Percentiles rank a stretch among this genome's conserved stretches.
Conservation (phyloP, 2,329 filamentous ascomycete species). For the Xylariaceae sp. region DNA sequence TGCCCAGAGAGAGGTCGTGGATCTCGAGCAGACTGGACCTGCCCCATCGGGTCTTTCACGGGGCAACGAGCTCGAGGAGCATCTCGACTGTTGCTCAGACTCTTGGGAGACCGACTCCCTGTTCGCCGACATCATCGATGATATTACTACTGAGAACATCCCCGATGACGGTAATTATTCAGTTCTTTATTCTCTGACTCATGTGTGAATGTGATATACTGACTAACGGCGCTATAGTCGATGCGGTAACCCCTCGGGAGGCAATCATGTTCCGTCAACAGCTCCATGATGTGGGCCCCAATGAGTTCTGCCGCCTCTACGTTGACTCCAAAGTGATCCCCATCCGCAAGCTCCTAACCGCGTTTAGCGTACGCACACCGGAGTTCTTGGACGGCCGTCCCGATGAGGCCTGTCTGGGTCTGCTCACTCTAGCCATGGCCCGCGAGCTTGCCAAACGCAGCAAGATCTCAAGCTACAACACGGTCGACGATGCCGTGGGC, state of each 20-base stretch:
- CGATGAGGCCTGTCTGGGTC: constrained; percentile 70
- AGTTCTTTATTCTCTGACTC: constrained; percentile 12
- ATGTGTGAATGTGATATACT: constrained; percentile 7
- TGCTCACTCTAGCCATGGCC: constrained; percentile 71
- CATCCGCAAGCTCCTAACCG: constrained; percentile 78
- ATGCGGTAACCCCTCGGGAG: constrained; percentile 51
- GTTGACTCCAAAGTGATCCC: constrained; percentile 64
- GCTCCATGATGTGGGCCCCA: constrained; percentile 70
- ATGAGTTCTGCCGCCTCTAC: constrained; percentile 68
- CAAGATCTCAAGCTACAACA: constrained; percentile 76
- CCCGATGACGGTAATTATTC: constrained; percentile 30
- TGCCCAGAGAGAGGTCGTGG: constrained; percentile 9
- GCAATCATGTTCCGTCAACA: constrained; percentile 62
- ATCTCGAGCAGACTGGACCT: constrained; percentile 18
- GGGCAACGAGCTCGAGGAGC: constrained; percentile 19
- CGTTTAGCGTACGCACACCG: constrained; percentile 74
- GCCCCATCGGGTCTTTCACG: constrained; percentile 15
- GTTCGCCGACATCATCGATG: constrained; percentile 43
- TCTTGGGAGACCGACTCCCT: constrained; percentile 43
- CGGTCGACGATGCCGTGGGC: constrained; percentile 77
- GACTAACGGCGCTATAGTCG: constrained; percentile 21
- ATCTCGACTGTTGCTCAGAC: constrained; percentile 24
- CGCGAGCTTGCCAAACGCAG: constrained; percentile 76
- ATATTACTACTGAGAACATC: constrained; percentile 40
- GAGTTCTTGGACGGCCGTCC: constrained; percentile 63